These are phyloP conservation scores for Wallacemonas sp. DNA, from an alignment of 208 protist genomes.

Conservation along the genomic window DNA sequence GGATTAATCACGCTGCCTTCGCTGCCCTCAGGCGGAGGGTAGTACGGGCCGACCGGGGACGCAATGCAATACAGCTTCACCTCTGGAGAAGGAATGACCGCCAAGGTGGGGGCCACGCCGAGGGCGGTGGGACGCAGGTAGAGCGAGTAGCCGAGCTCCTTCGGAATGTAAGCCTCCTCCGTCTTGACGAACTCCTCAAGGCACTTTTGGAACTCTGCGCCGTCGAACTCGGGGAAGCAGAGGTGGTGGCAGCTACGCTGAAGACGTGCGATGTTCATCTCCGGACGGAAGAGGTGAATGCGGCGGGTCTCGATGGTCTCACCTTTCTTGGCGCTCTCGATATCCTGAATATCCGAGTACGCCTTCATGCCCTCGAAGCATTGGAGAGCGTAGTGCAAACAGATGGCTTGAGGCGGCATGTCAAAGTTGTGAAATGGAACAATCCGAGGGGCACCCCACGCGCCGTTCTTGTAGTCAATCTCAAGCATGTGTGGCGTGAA, in stretches of 20 bases:
- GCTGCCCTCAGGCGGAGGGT: constrained; percentile 42
- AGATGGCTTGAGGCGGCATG: constrained; percentile 85
- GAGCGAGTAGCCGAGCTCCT: constrained; percentile 94
- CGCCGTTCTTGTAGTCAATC: constrained; percentile 78
- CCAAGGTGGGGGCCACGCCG: constrained; percentile 76
- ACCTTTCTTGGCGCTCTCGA: constrained; percentile 36
- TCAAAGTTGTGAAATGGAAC: constrained; percentile 76
- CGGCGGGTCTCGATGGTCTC: constrained; percentile 30
- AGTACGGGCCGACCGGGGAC: constrained; percentile 98
- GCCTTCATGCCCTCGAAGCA: constrained; percentile 99
- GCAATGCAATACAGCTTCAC: constrained; percentile 94
- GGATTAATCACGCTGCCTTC: constrained; percentile 73
- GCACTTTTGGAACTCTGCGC: constrained; percentile 85
- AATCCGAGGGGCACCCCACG: constrained; percentile 85
- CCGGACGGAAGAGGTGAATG: constrained; percentile 96
- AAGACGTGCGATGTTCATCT: constrained; percentile 95
- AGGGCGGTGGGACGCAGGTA: constrained; percentile 98
- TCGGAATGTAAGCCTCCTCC: constrained; percentile 94
- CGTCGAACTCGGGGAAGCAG: constrained; percentile 92
- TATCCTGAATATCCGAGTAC: constrained; percentile 88
- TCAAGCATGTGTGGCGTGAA: constrained; percentile 98
- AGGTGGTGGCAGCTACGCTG: constrained; percentile 82
- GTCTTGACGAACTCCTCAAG: constrained; percentile 93
- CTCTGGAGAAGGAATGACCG: constrained; percentile 47
- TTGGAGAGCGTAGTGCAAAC: constrained; percentile 94